Evolutionary conservation across 148 eudicot genomes (phyloP), one percentile per base, ranked within the genome.

Genomic region (Limonium bicolor): DNA sequence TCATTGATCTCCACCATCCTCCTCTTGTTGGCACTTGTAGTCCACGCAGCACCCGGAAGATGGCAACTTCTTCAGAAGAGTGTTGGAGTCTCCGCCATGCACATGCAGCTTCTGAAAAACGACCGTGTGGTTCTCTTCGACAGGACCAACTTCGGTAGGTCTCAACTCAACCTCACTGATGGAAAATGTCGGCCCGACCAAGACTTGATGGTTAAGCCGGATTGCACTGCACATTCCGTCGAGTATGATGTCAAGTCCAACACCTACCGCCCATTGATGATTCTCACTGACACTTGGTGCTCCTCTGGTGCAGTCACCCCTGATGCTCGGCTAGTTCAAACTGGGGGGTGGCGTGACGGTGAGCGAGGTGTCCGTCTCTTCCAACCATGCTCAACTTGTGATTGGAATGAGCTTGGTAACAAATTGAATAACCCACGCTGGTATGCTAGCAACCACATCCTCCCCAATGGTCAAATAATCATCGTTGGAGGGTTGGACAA

Each of bases 191-290:
- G 65, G 0, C 6, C 12, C 9, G 63, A 67, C 59, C 54, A 50
- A 1, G 82, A 74, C 12, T 7, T 15, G 10, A 59, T 40, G 14
- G 6, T 64, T 0, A 42, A 36, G 0, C 31, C 33, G 2, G 95
- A 80, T 42, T 80, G 95, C 58, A 52, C 82, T 0, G 96, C 90
- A 7, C 96, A 87, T 51, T 82, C 96, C 0, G 80, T 60, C 9
- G 90, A 73, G 51, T 87, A 76, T 49, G 58, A 79, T 46, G 53
- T 69, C 3, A 27, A 48, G 0, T 5, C 61, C n/a, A 82, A 82
- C 52, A 41, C 66, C 6, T n/a, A 78, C 17, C 82, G 94, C 0
- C 80, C 96, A 0, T 82, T 87, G 29, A 69, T 31, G 23, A 66
- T 87, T 32, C 65, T 46, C 4, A 68, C 86, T 9, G 73, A 82